A percentile compares a stretch with the other conserved stretches of the same genome.
phyloP scores from a whole-genome alignment of 768 basidiomycete genomes.

The Boletus barrowsii region DNA sequence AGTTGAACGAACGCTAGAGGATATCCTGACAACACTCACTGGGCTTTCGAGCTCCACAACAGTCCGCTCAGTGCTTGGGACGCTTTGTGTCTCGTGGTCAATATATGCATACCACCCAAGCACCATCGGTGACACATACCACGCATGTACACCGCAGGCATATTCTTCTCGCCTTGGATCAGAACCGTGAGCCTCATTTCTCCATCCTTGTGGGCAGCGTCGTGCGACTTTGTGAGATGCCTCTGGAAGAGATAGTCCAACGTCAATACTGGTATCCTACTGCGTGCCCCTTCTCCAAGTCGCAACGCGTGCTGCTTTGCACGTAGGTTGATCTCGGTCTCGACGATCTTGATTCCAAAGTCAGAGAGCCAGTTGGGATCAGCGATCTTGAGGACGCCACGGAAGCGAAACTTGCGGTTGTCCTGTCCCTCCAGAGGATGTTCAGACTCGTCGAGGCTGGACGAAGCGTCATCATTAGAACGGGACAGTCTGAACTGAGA shows the following conservation, averaged over 20 bases:
- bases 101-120: not conserved
- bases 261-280: conserved; percentile 28
- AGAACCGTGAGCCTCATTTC: conserved; percentile 35
- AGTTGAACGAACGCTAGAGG: conserved; percentile 4
- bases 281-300: conserved; percentile 13
- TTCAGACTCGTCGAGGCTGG: conserved; percentile 50
- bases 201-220: conserved; percentile 15
- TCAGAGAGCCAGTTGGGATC: conserved; percentile 49
- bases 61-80: conserved; percentile 29
- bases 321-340: conserved; percentile 43
- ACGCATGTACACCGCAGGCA: conserved; percentile 41
- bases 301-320: conserved; percentile 30
- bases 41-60: conserved; percentile 28
- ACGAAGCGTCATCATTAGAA: conserved; percentile 1
- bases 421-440: conserved; percentile 31
- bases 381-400: conserved; percentile 48
- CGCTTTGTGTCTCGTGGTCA: conserved; percentile 21
- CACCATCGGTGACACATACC: conserved; percentile 22
- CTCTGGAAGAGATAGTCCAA: conserved; percentile 34
- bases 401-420: conserved; percentile 42
- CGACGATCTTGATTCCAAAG: conserved; percentile 39
- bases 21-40: conserved; percentile 17
- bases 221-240: conserved; percentile 13
- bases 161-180: conserved; percentile 41
- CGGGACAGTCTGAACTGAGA: not conserved